A percentile compares a stretch with the other conserved stretches of the same genome.
Conservation (phyloP, 2,329 filamentous ascomycete genomes). For the Cylindrodendrum hubeiense region DNA sequence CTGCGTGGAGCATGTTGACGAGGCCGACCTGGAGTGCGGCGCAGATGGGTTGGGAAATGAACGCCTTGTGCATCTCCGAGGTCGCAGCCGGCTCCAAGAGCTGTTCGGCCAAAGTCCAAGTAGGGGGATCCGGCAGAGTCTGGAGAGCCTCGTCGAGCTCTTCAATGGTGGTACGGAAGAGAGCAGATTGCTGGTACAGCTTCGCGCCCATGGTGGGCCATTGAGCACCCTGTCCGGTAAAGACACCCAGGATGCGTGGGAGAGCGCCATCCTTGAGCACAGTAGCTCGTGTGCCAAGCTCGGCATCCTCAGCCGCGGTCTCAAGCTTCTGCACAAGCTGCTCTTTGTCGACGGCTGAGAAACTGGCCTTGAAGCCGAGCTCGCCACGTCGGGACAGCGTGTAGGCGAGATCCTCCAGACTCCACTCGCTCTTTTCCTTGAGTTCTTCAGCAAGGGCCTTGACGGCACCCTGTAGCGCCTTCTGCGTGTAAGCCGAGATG, state of each 20-base stretch:
- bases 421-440: background rate
- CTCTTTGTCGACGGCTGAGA: background rate
- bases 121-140: conserved; percentile 34
- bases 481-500: conserved; percentile 1
- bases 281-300: conserved; percentile 28
- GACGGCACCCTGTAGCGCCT: background rate
- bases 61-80: conserved; percentile 46
- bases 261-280: background rate
- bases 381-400: background rate
- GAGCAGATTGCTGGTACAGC: conserved; percentile 29
- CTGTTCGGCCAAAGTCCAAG: conserved; percentile 45
- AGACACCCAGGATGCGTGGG: conserved; percentile 43
- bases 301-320: background rate
- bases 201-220: conserved; percentile 50
- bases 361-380: conserved; percentile 1
- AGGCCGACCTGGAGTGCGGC: conserved; percentile 65
- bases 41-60: conserved; percentile 63
- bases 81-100: conserved; percentile 26
- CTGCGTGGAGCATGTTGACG: conserved; percentile 49
- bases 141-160: conserved; percentile 39
- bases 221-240: conserved; percentile 52
- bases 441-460: background rate
- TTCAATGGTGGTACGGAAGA: conserved; percentile 26
- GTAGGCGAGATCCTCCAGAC: conserved; percentile 8
- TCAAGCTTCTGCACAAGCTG: conserved; percentile 2